Base-by-base conservation (phyloP, 108 stramenopile species). In the Pelagomonas calceolata region DNA sequence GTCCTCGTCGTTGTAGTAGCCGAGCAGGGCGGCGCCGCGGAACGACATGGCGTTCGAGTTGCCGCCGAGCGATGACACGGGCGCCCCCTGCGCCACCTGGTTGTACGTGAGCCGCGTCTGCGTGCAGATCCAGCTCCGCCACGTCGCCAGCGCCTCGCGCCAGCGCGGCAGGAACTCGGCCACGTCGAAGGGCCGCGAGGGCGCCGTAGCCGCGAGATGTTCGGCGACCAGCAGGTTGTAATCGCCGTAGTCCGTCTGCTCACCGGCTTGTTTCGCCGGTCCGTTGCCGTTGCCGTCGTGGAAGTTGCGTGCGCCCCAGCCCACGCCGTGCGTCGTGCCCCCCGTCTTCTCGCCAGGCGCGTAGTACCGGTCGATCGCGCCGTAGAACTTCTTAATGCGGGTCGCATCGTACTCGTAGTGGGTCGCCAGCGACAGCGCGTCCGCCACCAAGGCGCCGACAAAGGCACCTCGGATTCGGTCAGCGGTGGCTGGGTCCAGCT, bases 21-120 rank as follows among this genome's bases (percentile, higher is more conserved):
- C 71, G 66, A 72, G 35, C 36, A 37, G 35, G 26, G 45, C 64
- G 15, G 71, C 71, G 36, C 35, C 15, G 14, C 71, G 63, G 10
- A 72, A 4, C 36, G 71, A 64, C 71, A 72, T 72, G 29, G 71
- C 71, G 31, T 72, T 73, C 21, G 73, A 73, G 44, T 73, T 73
- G 30, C 73, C 73, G 31, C 73, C 73, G 66, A 73, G 73, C 34
- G 36, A 34, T 3, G 36, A 30, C 36, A 33, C 30, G 16, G 73
- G 63, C 45, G 67, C 73, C 34, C 39, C 39, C 63, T 35, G 66
- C 65, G 15, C 5, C 36, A 64, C 39, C 67, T 73, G 73, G 9
- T 35, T 4, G n/a, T 37, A 73, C 34, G 73, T 73, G n/a, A 37
- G 37, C 32, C 67, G 66, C 26, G 73, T 73, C 31, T 73, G 73